Conservation (phyloP, 2,329 filamentous ascomycete species). For the Curvularia sp. region DNA sequence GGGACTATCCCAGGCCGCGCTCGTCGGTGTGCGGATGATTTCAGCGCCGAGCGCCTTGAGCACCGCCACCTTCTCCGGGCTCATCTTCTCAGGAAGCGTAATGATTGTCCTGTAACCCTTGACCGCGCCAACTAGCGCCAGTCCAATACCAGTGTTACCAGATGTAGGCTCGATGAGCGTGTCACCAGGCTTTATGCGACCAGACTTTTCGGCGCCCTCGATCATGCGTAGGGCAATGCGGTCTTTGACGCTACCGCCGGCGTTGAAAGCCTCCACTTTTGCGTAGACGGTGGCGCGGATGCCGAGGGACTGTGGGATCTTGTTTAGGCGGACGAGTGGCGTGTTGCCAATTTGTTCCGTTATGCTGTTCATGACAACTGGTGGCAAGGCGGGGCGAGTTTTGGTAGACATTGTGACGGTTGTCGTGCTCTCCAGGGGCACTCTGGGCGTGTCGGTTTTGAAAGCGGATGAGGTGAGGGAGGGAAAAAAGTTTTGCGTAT, state of each 20-base stretch:
- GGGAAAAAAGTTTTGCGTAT: not conserved
- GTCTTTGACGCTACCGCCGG: conserved; percentile 92
- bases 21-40: conserved; percentile 96
- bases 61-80: conserved; percentile 95
- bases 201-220: conserved; percentile 88
- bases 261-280: conserved; percentile 93
- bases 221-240: conserved; percentile 97
- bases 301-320: conserved; percentile 87
- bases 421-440: not conserved
- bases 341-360: conserved; percentile 94
- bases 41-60: conserved; percentile 92
- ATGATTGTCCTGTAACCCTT: conserved; percentile 99
- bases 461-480: not conserved
- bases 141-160: conserved; percentile 96
- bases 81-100: conserved; percentile 99
- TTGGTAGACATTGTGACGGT: conserved; percentile 55
- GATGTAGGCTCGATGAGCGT: conserved; percentile 98
- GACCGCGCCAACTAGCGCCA: conserved; percentile 91
- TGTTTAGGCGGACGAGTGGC: conserved; percentile 92
- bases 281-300: conserved; percentile 89
- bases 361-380: conserved; percentile 69
- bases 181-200: conserved; percentile 95
- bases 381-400: conserved; percentile 60
- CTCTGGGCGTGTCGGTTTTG: not conserved
- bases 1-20: conserved; percentile 91